A percentile compares a stretch with the other conserved stretches of the same genome.
Conservation (phyloP, 2,329 filamentous ascomycete genomes). For the Pseudogymnoascus sp. region DNA sequence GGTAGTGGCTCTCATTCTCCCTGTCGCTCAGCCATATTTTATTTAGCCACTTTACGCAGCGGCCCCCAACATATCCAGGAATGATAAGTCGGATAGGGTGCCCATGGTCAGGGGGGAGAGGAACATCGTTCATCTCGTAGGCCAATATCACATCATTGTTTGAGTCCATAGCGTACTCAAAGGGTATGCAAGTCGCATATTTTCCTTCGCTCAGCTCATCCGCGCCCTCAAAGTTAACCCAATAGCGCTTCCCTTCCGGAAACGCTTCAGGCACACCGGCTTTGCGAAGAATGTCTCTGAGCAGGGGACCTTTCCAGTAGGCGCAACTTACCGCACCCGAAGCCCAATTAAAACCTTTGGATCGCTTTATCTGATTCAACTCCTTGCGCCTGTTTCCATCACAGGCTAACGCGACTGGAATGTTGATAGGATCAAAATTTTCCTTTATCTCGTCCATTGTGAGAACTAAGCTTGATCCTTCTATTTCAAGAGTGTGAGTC, state of each 20-base stretch:
- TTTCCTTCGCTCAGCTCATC: conserved; percentile 41
- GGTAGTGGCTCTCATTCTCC: conserved; percentile 39
- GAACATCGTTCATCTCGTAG: conserved; percentile 40
- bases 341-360: conserved; percentile 43
- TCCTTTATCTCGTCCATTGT: conserved; percentile 39
- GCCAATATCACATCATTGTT: conserved; percentile 43
- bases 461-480: conserved; percentile 24
- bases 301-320: conserved; percentile 42
- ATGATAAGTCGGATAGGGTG: conserved; percentile 36
- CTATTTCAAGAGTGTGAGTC: conserved; percentile 40
- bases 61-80: conserved; percentile 38
- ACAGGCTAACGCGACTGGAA: conserved; percentile 41
- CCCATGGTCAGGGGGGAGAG: conserved; percentile 39
- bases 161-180: conserved; percentile 42
- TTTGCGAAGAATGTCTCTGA: conserved; percentile 38
- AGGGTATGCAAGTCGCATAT: conserved; percentile 41
- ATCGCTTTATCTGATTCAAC: conserved; percentile 38
- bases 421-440: conserved; percentile 40
- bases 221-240: conserved; percentile 44
- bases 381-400: conserved; percentile 46
- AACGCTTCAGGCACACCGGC: conserved; percentile 31
- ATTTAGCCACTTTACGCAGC: conserved; percentile 42
- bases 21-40: conserved; percentile 36
- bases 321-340: conserved; percentile 40
- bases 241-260: conserved; percentile 26